These are phyloP conservation scores for Trichoderma parareesei DNA, from an alignment of 495 filamentous ascomycete genomes.

Conservation along the genomic window DNA sequence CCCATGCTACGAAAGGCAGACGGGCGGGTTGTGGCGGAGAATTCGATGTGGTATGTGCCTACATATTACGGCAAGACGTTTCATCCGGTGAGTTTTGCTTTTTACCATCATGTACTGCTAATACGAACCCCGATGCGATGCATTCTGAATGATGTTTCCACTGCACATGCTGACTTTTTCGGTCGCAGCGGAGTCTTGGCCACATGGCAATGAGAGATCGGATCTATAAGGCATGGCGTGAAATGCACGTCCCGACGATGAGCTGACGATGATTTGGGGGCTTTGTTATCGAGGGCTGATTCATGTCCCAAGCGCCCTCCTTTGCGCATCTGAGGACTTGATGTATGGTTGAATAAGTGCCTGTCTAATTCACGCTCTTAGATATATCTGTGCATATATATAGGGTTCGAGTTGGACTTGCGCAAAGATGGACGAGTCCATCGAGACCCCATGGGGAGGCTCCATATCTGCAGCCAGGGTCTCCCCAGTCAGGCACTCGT, in stretches of 20 bases:
- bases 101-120: neutral
- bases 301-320: neutral
- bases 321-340: too few relatives aligned
- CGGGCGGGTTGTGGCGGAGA: constrained; percentile 18
- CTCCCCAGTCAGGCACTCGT: too few relatives aligned
- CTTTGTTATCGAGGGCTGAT: neutral
- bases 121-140: too few relatives aligned
- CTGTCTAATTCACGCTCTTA: too few relatives aligned
- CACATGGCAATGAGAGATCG: constrained; percentile 28
- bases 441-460: too few relatives aligned
- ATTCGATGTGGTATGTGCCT: constrained; percentile 35
- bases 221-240: constrained; percentile 20
- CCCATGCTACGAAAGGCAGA: constrained; percentile 21
- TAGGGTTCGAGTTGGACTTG: too few relatives aligned
- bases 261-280: neutral
- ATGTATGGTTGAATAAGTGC: too few relatives aligned
- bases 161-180: neutral
- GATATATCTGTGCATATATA: too few relatives aligned
- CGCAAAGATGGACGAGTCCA: too few relatives aligned
- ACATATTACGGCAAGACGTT: constrained; percentile 40
- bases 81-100: constrained; percentile 25
- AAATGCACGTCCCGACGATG: neutral
- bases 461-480: too few relatives aligned
- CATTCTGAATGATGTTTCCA: neutral
- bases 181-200: constrained; percentile 21